Evolutionary conservation across 208 protist species (phyloP), one percentile per base, ranked within the genome.

Genomic region (Acanthamoeba royreba): DNA sequence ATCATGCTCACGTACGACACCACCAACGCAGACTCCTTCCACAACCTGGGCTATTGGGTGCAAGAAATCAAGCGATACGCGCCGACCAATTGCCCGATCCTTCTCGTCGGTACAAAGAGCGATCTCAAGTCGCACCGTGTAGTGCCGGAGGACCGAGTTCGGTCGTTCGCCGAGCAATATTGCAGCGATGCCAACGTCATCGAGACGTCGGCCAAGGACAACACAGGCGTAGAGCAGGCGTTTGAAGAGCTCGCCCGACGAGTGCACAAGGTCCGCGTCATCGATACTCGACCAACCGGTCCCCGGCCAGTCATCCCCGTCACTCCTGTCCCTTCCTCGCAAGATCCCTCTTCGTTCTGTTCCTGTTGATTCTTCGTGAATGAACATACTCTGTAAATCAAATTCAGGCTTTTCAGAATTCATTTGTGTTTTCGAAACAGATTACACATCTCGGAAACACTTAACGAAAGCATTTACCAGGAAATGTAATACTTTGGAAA

Each of bases 1-100:
- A 98, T 98, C 74, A 47, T 98, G 17, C 87, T 98, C 1, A 97
- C 98, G 25, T 98, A 98, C 95, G 98, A 98, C 79, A 96, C 98
- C 1, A 98, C 98, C 31, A 96, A 98, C 83, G 93, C 95, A 31
- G 87, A 95, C 35, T 98, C 96, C 17, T 97, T 97, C 83, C 25
- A 83, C 52, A 97, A 98, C 72, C 98, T 98, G 49, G 42, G 95
- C 61, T 98, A 98, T 42, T 99, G 98, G 98, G 97, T 98, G 46
- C 88, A 91, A 25, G 98, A 98, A 77, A 98, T 99, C 91, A 97
- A 98, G 93, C 94, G 97, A 93, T 95, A 98, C 86, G 98, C 98
- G 8, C 93, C 96, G 28, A 96, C 98, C 17, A 94, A 96, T 35
- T 97, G 98, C 1, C 97, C 98, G 72, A 98, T 98, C 52, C 97